Evolutionary conservation across 495 filamentous ascomycete genomes (phyloP), one percentile per base, ranked within the genome.

Genomic region (Emericellopsis terricola): DNA sequence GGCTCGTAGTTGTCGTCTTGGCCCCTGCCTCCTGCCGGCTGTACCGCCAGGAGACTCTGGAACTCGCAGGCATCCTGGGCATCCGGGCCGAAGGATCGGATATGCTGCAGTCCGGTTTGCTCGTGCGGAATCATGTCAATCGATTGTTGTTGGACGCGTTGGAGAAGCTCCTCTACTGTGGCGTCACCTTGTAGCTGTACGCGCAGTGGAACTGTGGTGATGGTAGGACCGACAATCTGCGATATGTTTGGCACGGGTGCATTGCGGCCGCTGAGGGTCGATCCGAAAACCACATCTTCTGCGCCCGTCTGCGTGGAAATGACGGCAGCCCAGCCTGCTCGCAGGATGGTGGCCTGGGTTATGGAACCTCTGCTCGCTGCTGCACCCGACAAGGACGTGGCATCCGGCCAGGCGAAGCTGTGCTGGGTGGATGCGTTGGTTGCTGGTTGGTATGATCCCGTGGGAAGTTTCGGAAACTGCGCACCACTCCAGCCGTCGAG

Each of bases 191-290:
- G 20, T 1, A 35, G 11, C 13, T 23, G 45, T 4, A 71, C 42
- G 0, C 69, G 60, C 15, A 69, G 41, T 5, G 71, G 71, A 0
- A 72, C 46, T 0, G 71, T 73, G 10, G 69, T 58, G 29, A 74
- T 66, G 4, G 68, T 45, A 2, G 70, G 55, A 1, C 61, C 65
- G 11, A 52, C 43, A 13, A 68, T 55, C 8, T 48, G 43, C 7
- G 45, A 35, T 1, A 68, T 43, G 4, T 54, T 43, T 9, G 52
- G 51, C 10, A 54, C 47, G n/a, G n/a, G n/a, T n/a, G n/a, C n/a
- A n/a, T n/a, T n/a, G 2, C 65, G 49, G 29, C 61, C 60, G 33
- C 41, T 48, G 13, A 69, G 53, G 4, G 60, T 73, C 36, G 60
- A 58, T 0, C 62, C 31, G 26, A 48, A 45, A 10, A 40, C 33